These are phyloP conservation scores for Populus ilicifolia DNA, from an alignment of 345 rosid species.

Conservation along the genomic window DNA sequence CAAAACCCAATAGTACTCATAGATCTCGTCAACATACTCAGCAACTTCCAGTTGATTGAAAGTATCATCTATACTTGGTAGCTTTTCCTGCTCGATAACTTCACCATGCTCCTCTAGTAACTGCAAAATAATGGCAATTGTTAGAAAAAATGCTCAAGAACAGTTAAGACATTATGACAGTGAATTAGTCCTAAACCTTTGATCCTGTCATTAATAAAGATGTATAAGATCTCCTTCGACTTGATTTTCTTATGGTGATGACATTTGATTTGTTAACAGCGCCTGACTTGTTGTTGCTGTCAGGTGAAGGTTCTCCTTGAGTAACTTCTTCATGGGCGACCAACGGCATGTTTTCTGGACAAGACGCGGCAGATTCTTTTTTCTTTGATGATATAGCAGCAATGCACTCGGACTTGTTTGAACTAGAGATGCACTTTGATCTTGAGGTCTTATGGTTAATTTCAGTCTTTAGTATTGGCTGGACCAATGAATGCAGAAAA, in stretches of 20 bases:
- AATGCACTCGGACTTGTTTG: slow-evolving; percentile 27
- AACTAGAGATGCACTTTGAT: slow-evolving; percentile 24
- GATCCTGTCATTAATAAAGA: slow-evolving; percentile 67
- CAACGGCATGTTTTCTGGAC: slow-evolving; percentile 26
- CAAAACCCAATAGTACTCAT: slow-evolving; percentile 75
- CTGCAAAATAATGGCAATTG: slow-evolving; percentile 38
- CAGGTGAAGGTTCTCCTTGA: slow-evolving; percentile 28
- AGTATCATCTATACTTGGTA: slow-evolving; percentile 70
- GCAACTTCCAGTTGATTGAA: slow-evolving; percentile 89
- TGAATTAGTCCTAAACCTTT: slow-evolving; percentile 44
- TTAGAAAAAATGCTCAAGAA: slow-evolving; percentile 12
- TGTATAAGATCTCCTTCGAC: slow-evolving; percentile 86
- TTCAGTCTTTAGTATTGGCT: slow-evolving; percentile 37
- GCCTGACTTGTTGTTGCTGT: slow-evolving; percentile 24
- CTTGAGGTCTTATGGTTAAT: slow-evolving; percentile 29
- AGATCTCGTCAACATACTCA: slow-evolving; percentile 90
- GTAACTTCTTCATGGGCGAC: slow-evolving; percentile 41
- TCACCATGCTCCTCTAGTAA: slow-evolving; percentile 47
- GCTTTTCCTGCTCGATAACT: slow-evolving; percentile 34
- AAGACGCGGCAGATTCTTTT: slow-evolving; percentile 26
- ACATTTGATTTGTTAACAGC: slow-evolving; percentile 28
- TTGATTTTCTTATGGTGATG: slow-evolving; percentile 46
- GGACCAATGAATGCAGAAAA: slow-evolving; percentile 16
- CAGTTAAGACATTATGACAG: slow-evolving; percentile 2
- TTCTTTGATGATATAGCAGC: slow-evolving; percentile 36